Percentiles rank a stretch among this genome's conserved stretches.
phyloP scores from a whole-genome alignment of 148 eudicot species.

The Talinum fruticosum region DNA sequence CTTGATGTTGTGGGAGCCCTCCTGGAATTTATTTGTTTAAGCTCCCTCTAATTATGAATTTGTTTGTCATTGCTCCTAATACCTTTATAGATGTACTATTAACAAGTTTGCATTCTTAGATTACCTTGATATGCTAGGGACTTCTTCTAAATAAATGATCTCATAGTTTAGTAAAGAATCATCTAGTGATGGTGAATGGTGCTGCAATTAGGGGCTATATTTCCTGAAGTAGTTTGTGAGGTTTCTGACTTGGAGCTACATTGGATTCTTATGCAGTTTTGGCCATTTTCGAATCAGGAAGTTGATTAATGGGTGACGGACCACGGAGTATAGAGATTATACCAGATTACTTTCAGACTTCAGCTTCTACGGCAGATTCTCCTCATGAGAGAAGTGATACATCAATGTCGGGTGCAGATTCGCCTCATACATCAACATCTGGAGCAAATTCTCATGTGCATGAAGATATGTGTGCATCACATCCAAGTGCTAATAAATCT shows the following conservation, averaged over 20 bases:
- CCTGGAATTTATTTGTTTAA: neutral
- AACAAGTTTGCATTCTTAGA: neutral
- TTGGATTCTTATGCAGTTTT: neutral
- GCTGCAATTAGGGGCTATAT: neutral
- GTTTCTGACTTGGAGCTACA: neutral
- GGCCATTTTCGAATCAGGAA: constrained; percentile 6
- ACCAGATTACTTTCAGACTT: constrained; percentile 63
- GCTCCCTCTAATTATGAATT: neutral
- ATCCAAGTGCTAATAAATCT: constrained; percentile 25
- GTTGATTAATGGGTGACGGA: constrained; percentile 75
- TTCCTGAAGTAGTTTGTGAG: neutral
- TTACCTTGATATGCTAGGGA: neutral
- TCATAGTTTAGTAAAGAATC: neutral
- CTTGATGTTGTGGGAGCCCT: neutral
- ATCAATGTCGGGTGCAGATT: constrained; percentile 32
- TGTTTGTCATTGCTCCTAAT: neutral
- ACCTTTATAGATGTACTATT: neutral
- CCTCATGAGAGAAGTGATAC: constrained; percentile 32
- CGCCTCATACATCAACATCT: constrained; percentile 36
- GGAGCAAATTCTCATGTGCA: constrained; percentile 26
- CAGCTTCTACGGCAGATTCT: constrained; percentile 26
- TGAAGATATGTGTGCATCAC: constrained; percentile 30
- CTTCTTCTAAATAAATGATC: neutral
- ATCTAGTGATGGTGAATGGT: neutral
- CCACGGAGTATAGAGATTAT: constrained; percentile 58